Conservation (phyloP, 495 filamentous ascomycete species). For the Xylaria acuta region DNA sequence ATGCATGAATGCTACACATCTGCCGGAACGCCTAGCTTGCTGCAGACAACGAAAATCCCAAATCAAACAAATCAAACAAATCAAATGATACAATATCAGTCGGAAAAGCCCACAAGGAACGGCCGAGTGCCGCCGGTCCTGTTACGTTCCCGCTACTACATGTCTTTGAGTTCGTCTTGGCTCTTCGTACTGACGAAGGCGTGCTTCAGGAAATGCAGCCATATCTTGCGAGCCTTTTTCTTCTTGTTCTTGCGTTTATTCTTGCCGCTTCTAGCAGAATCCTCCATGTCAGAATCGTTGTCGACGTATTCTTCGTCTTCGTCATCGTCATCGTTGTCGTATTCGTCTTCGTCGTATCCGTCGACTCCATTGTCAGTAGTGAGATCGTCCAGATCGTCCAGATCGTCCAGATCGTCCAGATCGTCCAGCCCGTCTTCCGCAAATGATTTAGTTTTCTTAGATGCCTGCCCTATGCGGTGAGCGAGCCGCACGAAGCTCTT, state of each 20-base stretch:
- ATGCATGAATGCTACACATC: conserved; percentile 10
- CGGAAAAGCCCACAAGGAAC: not conserved
- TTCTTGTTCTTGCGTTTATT: conserved; percentile 47
- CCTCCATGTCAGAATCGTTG: conserved; percentile 17
- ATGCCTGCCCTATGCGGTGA: conserved; percentile 68
- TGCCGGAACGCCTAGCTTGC: conserved; percentile 29
- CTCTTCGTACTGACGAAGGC: conserved; percentile 80
- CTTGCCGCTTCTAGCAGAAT: conserved; percentile 40
- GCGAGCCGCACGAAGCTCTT: conserved; percentile 81
- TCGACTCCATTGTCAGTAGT: not conserved
- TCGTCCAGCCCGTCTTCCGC: conserved; percentile 21
- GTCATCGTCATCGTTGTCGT: conserved; percentile 6
- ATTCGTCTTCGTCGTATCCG: not conserved
- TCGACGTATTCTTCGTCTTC: conserved; percentile 30
- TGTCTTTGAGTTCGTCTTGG: conserved; percentile 62
- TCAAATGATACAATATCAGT: conserved; percentile 1
- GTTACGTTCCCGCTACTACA: conserved; percentile 15
- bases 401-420: conserved; percentile 24
- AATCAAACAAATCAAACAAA: too few relatives aligned
- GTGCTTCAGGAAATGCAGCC: conserved; percentile 77
- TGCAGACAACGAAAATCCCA: conserved; percentile 14
- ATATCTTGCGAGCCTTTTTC: conserved; percentile 63
- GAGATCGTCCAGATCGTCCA: conserved; percentile 18
- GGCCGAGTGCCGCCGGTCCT: not conserved
- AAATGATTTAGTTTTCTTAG: conserved; percentile 32